These are phyloP conservation scores for Cicer chorassanicum DNA, from an alignment of 306 rosid genomes.

Conservation along the genomic window DNA sequence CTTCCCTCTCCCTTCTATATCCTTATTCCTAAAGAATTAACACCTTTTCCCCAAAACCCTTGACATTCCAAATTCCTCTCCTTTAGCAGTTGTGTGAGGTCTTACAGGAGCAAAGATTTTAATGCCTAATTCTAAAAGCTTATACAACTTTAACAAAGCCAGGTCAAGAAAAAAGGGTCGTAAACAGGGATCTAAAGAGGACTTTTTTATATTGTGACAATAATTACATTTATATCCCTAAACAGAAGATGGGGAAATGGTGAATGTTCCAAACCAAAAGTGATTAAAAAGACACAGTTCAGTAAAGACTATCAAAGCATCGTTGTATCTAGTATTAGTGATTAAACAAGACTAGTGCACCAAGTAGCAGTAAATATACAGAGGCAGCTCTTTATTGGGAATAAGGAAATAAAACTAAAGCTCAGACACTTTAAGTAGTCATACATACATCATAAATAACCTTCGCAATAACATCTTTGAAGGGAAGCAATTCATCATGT, in stretches of 20 bases:
- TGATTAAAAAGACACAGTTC: slow-evolving; percentile 8
- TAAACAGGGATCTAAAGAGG: slow-evolving; percentile 1
- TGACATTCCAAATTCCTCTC: background rate
- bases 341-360: slow-evolving; percentile 27
- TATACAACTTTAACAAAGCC: background rate
- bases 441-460: slow-evolving; percentile 85
- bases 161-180: background rate
- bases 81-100: background rate
- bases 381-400: background rate
- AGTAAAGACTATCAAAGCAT: slow-evolving; percentile 5
- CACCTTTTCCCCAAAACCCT: background rate
- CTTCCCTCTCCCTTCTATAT: background rate
- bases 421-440: slow-evolving; percentile 20
- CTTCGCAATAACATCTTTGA: slow-evolving; percentile 89
- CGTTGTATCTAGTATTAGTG: slow-evolving; percentile 10
- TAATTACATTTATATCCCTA: slow-evolving; percentile 10
- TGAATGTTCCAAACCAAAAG: slow-evolving; percentile 3
- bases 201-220: slow-evolving; percentile 1
- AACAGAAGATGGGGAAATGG: slow-evolving; percentile 7
- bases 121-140: background rate
- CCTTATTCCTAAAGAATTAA: background rate
- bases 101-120: background rate
- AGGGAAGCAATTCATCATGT: slow-evolving; percentile 81
- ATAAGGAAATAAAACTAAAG: background rate
- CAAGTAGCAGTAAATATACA: slow-evolving; percentile 33